These are phyloP conservation scores for Plicaturopsis crispa DNA, from an alignment of 768 basidiomycete genomes.

Conservation along the genomic window DNA sequence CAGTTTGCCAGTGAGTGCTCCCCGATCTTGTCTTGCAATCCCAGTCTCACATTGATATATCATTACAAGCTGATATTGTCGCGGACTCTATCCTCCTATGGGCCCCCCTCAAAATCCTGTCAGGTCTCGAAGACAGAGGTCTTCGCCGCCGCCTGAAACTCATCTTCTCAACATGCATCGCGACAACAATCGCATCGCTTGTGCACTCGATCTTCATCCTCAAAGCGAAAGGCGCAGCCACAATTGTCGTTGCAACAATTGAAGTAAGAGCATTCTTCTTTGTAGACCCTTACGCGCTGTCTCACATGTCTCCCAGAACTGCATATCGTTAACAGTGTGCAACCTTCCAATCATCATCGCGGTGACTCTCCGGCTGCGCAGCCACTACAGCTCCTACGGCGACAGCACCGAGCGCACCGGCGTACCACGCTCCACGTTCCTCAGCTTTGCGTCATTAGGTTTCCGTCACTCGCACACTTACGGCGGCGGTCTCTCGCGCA, in stretches of 20 bases:
- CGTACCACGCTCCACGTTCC: too few relatives aligned
- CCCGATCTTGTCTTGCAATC: not conserved
- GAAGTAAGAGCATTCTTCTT: constrained; percentile 25
- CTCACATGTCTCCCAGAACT: constrained; percentile 14
- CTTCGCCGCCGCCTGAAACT: constrained; percentile 35
- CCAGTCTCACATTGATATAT: constrained; percentile 1
- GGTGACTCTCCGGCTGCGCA: constrained; percentile 20
- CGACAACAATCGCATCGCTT: constrained; percentile 35
- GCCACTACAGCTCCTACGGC: too few relatives aligned
- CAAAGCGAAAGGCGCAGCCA: constrained; percentile 16
- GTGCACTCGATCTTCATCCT: constrained; percentile 39
- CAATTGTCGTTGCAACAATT: constrained; percentile 31
- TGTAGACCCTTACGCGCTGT: not conserved
- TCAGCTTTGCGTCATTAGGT: too few relatives aligned
- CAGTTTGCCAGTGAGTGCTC: constrained; percentile 41
- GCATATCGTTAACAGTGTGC: constrained; percentile 30
- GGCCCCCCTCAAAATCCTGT: constrained; percentile 38
- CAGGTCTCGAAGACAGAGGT: constrained; percentile 27
- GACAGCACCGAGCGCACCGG: too few relatives aligned
- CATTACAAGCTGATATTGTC: constrained; percentile 38
- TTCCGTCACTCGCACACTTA: too few relatives aligned
- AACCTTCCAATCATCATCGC: constrained; percentile 33
- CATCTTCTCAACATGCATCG: constrained; percentile 47
- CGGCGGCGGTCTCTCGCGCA: too few relatives aligned
- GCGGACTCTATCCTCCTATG: constrained; percentile 38